These are phyloP conservation scores for Torulaspora quercuum DNA, from an alignment of 805 yeast genomes.

Conservation along the genomic window DNA sequence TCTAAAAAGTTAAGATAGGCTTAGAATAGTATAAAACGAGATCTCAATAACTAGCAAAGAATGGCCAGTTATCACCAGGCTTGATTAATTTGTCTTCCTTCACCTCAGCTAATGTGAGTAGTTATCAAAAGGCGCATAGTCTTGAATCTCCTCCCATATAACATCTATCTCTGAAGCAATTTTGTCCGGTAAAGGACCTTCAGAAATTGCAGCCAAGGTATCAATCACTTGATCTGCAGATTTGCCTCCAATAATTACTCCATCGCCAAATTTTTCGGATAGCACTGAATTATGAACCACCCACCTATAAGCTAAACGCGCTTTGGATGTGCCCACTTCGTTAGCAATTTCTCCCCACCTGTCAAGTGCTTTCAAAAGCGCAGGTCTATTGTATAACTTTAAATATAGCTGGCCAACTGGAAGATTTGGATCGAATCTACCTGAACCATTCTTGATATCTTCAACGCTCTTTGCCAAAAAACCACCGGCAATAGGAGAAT, in stretches of 20 bases:
- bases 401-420: conserved; percentile 18
- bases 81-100: too few relatives aligned
- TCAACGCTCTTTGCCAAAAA: conserved; percentile 20
- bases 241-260: conserved; percentile 24
- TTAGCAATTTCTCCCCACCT: conserved; percentile 19
- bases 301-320: conserved; percentile 29
- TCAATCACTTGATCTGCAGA: conserved; percentile 18
- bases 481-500: conserved; percentile 29
- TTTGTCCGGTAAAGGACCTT: conserved; percentile 26
- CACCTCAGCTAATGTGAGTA: conserved; percentile 6
- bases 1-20: too few relatives aligned
- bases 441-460: conserved; percentile 14
- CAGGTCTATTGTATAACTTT: conserved; percentile 20
- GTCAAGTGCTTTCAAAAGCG: conserved; percentile 21
- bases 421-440: conserved; percentile 17
- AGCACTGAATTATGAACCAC: conserved; percentile 20
- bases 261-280: conserved; percentile 20
- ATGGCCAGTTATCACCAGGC: too few relatives aligned
- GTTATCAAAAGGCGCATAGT: conserved; percentile 25
- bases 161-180: conserved; percentile 21
- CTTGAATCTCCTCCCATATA: conserved; percentile 22
- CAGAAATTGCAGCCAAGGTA: conserved; percentile 19
- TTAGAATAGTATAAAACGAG: too few relatives aligned
- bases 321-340: conserved; percentile 15
- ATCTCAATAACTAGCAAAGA: too few relatives aligned